These are phyloP conservation scores for Pleurotus platypus DNA, from an alignment of 768 basidiomycete species.

Conservation along the genomic window DNA sequence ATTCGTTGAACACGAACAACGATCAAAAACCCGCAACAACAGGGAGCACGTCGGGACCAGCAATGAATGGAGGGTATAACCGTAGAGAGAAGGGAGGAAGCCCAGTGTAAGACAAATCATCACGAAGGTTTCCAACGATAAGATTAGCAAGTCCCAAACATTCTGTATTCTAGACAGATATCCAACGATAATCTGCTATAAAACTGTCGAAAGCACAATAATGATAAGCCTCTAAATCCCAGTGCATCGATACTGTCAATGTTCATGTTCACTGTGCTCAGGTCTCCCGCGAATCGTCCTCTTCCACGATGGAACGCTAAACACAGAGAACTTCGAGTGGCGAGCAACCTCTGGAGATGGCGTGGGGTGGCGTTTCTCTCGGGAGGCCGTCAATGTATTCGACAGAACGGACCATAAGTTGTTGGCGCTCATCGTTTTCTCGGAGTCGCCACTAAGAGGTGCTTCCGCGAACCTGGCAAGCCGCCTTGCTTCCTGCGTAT, in stretches of 20 bases:
- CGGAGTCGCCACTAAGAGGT: conserved; percentile 59
- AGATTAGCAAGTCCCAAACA: no score
- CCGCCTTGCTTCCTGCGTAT: conserved; percentile 75
- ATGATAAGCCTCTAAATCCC: no score
- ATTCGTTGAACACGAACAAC: neutral
- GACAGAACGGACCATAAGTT: conserved; percentile 68
- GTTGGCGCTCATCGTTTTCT: conserved; percentile 66
- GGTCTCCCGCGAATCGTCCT: neutral
- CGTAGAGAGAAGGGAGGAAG: neutral
- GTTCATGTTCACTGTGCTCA: neutral
- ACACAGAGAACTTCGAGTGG: neutral
- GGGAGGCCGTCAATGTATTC: conserved; percentile 55
- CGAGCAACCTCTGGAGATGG: neutral
- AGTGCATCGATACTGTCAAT: no score
- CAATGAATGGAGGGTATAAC: neutral
- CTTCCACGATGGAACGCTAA: neutral
- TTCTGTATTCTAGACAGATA: no score
- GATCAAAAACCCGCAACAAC: neutral
- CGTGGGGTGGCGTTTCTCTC: conserved; percentile 30
- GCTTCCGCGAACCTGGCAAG: conserved; percentile 74
- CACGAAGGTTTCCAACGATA: no score
- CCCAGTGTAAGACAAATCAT: no score
- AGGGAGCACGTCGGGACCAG: neutral
- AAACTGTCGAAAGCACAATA: no score
- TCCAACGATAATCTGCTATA: no score